Conservation (phyloP, 2,329 filamentous ascomycete genomes). For the Simplicillium aogashimaense region DNA sequence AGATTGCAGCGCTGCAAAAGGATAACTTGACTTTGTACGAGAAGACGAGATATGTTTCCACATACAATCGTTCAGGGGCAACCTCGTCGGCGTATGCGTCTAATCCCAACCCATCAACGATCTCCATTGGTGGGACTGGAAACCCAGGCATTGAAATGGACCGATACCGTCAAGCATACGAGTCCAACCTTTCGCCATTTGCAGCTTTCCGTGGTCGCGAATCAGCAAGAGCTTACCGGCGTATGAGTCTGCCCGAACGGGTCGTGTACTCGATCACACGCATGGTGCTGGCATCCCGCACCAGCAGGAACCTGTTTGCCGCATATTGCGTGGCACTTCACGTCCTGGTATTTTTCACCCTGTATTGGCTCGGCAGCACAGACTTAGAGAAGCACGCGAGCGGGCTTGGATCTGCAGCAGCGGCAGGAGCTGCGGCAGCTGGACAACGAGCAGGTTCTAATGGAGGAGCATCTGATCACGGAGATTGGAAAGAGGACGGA, state of each 20-base stretch:
- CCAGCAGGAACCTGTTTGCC: slow-evolving; percentile 88
- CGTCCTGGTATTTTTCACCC: slow-evolving; percentile 72
- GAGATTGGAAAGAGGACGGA: slow-evolving; percentile 56
- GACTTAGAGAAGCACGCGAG: slow-evolving; percentile 54
- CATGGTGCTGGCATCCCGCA: slow-evolving; percentile 81
- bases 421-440: slow-evolving; percentile 33
- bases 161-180: slow-evolving; percentile 84
- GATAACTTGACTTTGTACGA: slow-evolving; percentile 96
- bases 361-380: slow-evolving; percentile 72
- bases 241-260: slow-evolving; percentile 86
- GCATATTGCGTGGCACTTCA: slow-evolving; percentile 85
- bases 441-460: too few relatives aligned
- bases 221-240: slow-evolving; percentile 78
- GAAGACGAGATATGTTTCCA: slow-evolving; percentile 92
- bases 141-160: slow-evolving; percentile 62
- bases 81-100: slow-evolving; percentile 53
- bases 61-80: slow-evolving; percentile 67
- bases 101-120: slow-evolving; percentile 67
- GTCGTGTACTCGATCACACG: slow-evolving; percentile 84
- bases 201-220: slow-evolving; percentile 93
- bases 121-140: slow-evolving; percentile 46
- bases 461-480: slow-evolving; percentile 28
- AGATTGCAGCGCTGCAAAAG: slow-evolving; percentile 85
- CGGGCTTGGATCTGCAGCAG: slow-evolving; percentile 37
- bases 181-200: slow-evolving; percentile 91